These are phyloP conservation scores for Irpex sp. DNA, from an alignment of 1,284 basidiomycete species.

Conservation along the genomic window DNA sequence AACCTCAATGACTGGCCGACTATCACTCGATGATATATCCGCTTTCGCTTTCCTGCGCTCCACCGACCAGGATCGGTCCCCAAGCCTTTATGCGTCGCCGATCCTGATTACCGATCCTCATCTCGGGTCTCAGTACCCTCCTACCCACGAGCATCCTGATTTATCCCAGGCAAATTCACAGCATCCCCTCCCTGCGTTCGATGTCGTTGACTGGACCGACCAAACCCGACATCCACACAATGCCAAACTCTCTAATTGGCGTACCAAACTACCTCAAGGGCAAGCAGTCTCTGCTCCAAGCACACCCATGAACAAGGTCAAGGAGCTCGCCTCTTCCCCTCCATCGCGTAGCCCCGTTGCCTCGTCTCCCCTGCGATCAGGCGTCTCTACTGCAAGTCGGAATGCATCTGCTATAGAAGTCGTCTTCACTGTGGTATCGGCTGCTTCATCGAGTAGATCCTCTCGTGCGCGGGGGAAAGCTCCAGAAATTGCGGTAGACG, in stretches of 20 bases:
- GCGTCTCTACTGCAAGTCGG: background rate
- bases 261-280: constrained; percentile 33
- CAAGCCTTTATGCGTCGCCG: constrained; percentile 42
- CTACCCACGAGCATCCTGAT: constrained; percentile 39
- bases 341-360: background rate
- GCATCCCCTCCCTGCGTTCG: constrained; percentile 47
- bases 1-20: constrained; percentile 12
- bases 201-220: constrained; percentile 61
- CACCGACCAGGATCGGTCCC: constrained; percentile 9
- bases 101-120: constrained; percentile 62
- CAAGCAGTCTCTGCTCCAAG: constrained; percentile 3
- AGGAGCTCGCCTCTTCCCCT: background rate
- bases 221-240: constrained; percentile 36
- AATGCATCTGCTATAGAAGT: constrained; percentile 18
- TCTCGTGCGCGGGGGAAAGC: constrained; percentile 10
- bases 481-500: constrained; percentile 13
- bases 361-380: background rate
- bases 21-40: constrained; percentile 49
- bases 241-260: constrained; percentile 60
- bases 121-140: constrained; percentile 48
- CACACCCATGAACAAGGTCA: background rate
- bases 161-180: constrained; percentile 17
- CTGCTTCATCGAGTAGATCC: background rate
- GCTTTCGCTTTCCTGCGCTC: constrained; percentile 42
- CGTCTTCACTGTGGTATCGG: constrained; percentile 15